Conservation (phyloP, 1,284 basidiomycete species). For the Rhodotorula sp. region DNA sequence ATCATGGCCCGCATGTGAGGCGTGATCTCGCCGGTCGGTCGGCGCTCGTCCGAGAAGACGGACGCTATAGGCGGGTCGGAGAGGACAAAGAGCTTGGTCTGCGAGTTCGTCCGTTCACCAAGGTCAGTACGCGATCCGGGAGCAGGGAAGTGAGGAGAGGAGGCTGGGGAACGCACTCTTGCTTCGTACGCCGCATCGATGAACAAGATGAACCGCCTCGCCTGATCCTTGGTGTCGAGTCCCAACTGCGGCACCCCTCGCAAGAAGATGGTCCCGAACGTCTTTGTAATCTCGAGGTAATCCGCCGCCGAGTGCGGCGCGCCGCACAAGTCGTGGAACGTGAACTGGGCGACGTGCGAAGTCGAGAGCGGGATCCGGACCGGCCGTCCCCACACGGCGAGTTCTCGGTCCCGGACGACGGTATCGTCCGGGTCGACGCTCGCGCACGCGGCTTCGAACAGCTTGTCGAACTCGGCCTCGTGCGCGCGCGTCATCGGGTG, state of each 20-base stretch:
- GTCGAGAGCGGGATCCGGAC: slow-evolving; percentile 77
- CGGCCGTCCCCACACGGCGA: slow-evolving; percentile 85
- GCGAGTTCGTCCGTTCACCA: neutral
- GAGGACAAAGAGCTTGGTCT: slow-evolving; percentile 85
- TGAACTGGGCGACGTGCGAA: slow-evolving; percentile 74
- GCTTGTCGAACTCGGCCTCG: slow-evolving; percentile 69
- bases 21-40: slow-evolving; percentile 54
- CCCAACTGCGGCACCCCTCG: slow-evolving; percentile 83
- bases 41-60: slow-evolving; percentile 73
- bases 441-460: slow-evolving; percentile 70
- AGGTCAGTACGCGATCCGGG: too few species aligned
- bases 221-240: slow-evolving; percentile 81
- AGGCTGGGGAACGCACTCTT: slow-evolving; percentile 8
- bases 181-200: slow-evolving; percentile 91
- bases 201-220: slow-evolving; percentile 92
- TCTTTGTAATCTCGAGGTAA: slow-evolving; percentile 89
- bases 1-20: slow-evolving; percentile 80
- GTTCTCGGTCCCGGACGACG: slow-evolving; percentile 63
- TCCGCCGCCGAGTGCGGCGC: slow-evolving; percentile 89
- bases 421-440: slow-evolving; percentile 58
- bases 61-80: slow-evolving; percentile 85
- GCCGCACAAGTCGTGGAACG: slow-evolving; percentile 84
- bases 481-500: slow-evolving; percentile 70
- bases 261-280: slow-evolving; percentile 85
- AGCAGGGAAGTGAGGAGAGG: too few species aligned